Evolutionary conservation across 73 alveolate genomes (phyloP).

Genomic region (Paramecium tetraurelia): DNA sequence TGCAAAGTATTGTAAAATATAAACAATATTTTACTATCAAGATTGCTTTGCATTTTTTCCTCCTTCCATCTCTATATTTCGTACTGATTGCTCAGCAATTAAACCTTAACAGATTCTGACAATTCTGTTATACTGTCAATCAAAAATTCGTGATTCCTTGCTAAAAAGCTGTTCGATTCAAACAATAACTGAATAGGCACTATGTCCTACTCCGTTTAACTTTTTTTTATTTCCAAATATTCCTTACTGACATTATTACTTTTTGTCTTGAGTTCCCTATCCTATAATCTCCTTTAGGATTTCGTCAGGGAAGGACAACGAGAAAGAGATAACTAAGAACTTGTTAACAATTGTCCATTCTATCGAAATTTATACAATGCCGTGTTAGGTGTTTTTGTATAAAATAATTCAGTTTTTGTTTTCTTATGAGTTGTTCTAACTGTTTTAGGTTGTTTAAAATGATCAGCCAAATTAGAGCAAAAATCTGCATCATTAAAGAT

Average conservation of each 20-base stretch:
- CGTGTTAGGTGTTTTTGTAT: background rate
- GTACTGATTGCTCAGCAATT: background rate
- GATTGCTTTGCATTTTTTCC: background rate
- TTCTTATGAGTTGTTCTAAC: background rate
- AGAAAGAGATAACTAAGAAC: background rate
- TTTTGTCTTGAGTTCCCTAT: background rate
- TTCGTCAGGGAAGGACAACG: background rate
- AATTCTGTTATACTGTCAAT: background rate
- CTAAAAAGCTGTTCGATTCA: background rate
- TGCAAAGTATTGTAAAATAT: background rate
- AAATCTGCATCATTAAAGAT: slow-evolving; percentile 17
- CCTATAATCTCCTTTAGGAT: background rate
- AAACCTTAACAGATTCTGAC: background rate
- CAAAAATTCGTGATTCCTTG: background rate
- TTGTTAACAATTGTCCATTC: background rate
- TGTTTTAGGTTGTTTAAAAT: background rate
- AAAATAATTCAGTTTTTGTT: background rate
- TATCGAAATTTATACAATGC: background rate
- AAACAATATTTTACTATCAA: background rate
- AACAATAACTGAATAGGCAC: background rate
- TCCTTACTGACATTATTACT: background rate
- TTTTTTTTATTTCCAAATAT: background rate
- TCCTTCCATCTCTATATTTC: background rate
- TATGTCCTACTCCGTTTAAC: background rate
- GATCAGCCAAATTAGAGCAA: background rate